phyloP scores from a whole-genome alignment of 2,329 filamentous ascomycete species.

The Fusarium euwallaceae region DNA sequence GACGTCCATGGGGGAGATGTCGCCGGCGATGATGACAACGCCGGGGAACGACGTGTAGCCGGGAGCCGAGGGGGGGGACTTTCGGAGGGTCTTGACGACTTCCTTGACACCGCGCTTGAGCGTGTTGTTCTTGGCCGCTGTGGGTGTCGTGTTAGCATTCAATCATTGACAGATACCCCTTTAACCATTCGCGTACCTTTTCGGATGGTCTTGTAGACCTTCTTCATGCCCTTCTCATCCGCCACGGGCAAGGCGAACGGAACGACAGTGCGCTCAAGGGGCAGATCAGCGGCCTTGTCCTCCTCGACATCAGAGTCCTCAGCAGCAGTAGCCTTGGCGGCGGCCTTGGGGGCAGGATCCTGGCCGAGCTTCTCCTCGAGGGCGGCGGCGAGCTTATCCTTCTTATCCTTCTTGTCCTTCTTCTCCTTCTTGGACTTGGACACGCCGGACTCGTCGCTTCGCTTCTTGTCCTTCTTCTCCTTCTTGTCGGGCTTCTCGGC shows the following conservation, averaged over 20 bases:
- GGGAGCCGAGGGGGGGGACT: constrained; percentile 80
- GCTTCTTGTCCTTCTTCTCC: constrained; percentile 72
- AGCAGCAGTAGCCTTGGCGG: constrained; percentile 57
- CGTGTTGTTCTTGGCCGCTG: constrained; percentile 94
- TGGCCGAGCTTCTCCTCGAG: constrained; percentile 76
- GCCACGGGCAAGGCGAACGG: constrained; percentile 87
- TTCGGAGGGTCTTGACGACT: constrained; percentile 97
- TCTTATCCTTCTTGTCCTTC: constrained; percentile 78
- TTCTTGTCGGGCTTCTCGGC: constrained; percentile 64
- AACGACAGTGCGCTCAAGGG: constrained; percentile 73
- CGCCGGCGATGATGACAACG: constrained; percentile 92
- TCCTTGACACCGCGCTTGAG: constrained; percentile 99
- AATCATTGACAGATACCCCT: neutral
- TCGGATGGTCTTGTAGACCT: constrained; percentile 68
- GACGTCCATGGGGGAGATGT: constrained; percentile 98
- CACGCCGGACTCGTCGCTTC: constrained; percentile 66
- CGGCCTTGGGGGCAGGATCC: constrained; percentile 60
- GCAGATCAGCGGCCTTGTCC: constrained; percentile 58
- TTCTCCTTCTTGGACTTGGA: constrained; percentile 70
- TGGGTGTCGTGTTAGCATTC: constrained; percentile 28
- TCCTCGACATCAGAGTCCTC: constrained; percentile 62
- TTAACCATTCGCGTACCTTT: constrained; percentile 60
- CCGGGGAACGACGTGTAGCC: constrained; percentile 74
- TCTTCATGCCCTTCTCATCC: constrained; percentile 80
- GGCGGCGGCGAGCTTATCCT: constrained; percentile 76